Conservation (phyloP, 805 yeast genomes). For the Yarrowia deformans region DNA sequence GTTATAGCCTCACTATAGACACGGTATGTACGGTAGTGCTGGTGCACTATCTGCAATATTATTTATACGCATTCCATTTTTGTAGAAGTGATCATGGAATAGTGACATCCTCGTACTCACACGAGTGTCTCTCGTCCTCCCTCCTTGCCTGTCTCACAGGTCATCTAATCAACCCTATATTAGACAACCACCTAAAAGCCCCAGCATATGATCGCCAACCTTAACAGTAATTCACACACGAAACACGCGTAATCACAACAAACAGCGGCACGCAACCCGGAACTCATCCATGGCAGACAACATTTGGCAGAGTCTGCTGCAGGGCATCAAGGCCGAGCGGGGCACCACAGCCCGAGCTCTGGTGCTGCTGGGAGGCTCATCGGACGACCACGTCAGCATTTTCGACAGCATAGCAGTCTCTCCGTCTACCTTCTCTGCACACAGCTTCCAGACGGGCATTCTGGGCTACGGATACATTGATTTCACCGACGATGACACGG, state of each 20-base stretch:
- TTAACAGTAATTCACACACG: slow-evolving; percentile 31
- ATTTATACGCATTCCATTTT: background rate
- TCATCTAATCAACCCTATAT: background rate
- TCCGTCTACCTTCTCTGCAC: background rate
- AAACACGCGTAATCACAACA: slow-evolving; percentile 36
- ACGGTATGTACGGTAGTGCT: too few relatives aligned
- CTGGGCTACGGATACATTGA: slow-evolving; percentile 37
- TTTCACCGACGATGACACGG: slow-evolving; percentile 32
- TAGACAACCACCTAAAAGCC: background rate
- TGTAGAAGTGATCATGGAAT: too few relatives aligned
- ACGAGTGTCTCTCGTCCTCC: too few relatives aligned
- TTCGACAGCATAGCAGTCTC: slow-evolving; percentile 27
- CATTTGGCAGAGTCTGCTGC: slow-evolving; percentile 36
- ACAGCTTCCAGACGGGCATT: slow-evolving; percentile 28
- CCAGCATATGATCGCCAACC: slow-evolving; percentile 34
- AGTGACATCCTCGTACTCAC: too few relatives aligned
- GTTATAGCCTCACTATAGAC: too few relatives aligned
- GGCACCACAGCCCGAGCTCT: slow-evolving; percentile 19
- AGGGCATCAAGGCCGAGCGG: slow-evolving; percentile 33
- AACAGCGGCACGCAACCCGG: slow-evolving; percentile 2
- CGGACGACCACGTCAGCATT: slow-evolving; percentile 34
- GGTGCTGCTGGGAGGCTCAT: slow-evolving; percentile 29
- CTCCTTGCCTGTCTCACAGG: too few relatives aligned
- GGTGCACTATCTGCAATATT: slow-evolving; percentile 16
- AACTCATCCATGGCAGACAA: slow-evolving; percentile 32